Evolutionary conservation across 108 stramenopile genomes (phyloP), one percentile per base, ranked within the genome.

Genomic region (Skeletonema marinoi): DNA sequence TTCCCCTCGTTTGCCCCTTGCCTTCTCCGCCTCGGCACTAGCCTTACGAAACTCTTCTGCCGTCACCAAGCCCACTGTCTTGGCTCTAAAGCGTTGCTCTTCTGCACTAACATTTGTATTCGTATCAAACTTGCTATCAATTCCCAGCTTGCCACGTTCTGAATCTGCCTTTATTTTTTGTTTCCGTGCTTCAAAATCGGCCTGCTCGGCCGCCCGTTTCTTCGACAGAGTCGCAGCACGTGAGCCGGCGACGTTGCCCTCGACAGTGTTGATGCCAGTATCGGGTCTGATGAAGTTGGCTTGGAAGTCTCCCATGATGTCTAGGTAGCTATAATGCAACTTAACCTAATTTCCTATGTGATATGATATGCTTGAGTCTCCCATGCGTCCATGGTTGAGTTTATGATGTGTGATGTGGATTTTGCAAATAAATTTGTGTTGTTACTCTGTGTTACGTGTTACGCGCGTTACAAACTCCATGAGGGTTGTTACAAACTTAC

Each of bases 1-100:
- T 3, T 44, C 66, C 64, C 66, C 41, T 16, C 48, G 50, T 58
- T 12, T 32, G 41, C 33, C 83, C 65, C 80, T 32, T 14, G 78
- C 73, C 76, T 35, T 81, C 60, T 84, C 75, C 12, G 59, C 81
- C 35, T 82, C 81, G 11, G 80, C 81, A 65, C 61, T 82, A 11
- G 89, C 86, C 77, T 74, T 78, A 1, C 84, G 64, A 73, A 93
- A 97, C 64, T 94, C 93, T 65, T 90, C 86, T 10, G 93, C 96
- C 14, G 92, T 92, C 6, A 97, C 94, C 70, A 97, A 67, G 8
- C 96, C 96, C 4, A 97, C 88, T 29, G 94, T 95, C 68, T 85
- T 87, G 21, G 77, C 80, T 32, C 80, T 66, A 58, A 90, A 90
- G 21, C 80, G 71, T 51, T 78, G 66, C 67, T 92, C 93, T 58